phyloP scores from a whole-genome alignment of 805 yeast species.

The Candida multigemmis region DNA sequence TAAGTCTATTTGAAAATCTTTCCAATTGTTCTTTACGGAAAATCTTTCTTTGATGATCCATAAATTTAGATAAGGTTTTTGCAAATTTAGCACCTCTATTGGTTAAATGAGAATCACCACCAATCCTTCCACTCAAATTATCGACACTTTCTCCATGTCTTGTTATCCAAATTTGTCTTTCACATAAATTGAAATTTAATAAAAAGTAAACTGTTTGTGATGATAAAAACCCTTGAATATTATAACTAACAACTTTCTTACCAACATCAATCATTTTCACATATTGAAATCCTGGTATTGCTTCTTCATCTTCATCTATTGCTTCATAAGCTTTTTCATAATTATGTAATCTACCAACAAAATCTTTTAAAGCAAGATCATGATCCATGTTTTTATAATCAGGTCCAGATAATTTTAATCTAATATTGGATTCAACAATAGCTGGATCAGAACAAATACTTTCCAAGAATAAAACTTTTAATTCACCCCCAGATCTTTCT shows the following conservation, averaged over 20 bases:
- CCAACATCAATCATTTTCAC: conserved; percentile 96
- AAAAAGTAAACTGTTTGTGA: conserved; percentile 90
- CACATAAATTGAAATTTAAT: conserved; percentile 78
- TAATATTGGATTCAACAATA: conserved; percentile 74
- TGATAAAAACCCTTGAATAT: conserved; percentile 78
- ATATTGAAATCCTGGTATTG: conserved; percentile 63
- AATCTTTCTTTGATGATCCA: conserved; percentile 58
- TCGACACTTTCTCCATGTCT: conserved; percentile 91
- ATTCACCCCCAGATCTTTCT: conserved; percentile 45
- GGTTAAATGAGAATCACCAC: conserved; percentile 84
- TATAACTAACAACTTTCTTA: conserved; percentile 83
- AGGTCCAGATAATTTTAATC: conserved; percentile 85
- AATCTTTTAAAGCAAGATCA: conserved; percentile 69
- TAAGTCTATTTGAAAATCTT: conserved; percentile 38
- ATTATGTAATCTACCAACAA: conserved; percentile 68
- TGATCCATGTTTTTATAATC: conserved; percentile 86
- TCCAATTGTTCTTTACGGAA: conserved; percentile 58
- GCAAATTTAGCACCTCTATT: conserved; percentile 72
- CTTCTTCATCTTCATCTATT: conserved; percentile 72
- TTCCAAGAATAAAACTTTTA: conserved; percentile 79
- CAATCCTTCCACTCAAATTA: conserved; percentile 77
- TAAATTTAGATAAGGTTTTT: conserved; percentile 63
- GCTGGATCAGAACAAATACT: conserved; percentile 76
- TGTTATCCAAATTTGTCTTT: conserved; percentile 89
- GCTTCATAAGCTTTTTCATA: conserved; percentile 89